Conservation (phyloP, 768 basidiomycete species). For the Leccinum rimulosum region DNA sequence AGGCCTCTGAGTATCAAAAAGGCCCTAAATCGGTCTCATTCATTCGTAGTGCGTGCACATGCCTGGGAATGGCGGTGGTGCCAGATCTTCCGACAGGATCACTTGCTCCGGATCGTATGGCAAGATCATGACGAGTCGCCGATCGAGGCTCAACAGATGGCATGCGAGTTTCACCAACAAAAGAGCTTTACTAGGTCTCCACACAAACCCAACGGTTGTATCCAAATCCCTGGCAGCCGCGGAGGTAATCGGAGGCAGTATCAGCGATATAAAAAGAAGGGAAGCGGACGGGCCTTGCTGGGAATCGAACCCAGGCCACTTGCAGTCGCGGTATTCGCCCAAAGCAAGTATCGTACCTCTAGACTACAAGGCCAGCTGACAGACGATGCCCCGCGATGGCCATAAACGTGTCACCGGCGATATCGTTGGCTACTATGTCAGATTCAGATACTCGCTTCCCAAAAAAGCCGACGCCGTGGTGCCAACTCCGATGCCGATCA, state of each 20-base stretch:
- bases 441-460: too few species aligned
- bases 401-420: not conserved
- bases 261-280: not conserved
- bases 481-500: not conserved
- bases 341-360: constrained; percentile 38
- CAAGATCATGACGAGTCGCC: too few species aligned
- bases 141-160: too few species aligned
- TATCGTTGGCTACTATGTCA: not conserved
- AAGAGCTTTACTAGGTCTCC: not conserved
- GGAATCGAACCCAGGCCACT: constrained; percentile 26
- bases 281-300: constrained; percentile 1
- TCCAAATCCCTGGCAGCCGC: not conserved
- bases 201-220: too few species aligned
- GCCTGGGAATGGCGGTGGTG: not conserved
- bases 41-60: not conserved
- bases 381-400: not conserved
- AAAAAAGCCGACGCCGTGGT: too few species aligned
- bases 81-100: not conserved
- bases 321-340: constrained; percentile 18
- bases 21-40: not conserved
- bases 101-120: too few species aligned
- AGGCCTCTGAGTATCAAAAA: not conserved
- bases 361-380: constrained; percentile 30
- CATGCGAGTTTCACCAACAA: too few species aligned
- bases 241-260: not conserved